Evolutionary conservation across 768 basidiomycete genomes (phyloP).

Genomic region (Gyrodon lividus): DNA sequence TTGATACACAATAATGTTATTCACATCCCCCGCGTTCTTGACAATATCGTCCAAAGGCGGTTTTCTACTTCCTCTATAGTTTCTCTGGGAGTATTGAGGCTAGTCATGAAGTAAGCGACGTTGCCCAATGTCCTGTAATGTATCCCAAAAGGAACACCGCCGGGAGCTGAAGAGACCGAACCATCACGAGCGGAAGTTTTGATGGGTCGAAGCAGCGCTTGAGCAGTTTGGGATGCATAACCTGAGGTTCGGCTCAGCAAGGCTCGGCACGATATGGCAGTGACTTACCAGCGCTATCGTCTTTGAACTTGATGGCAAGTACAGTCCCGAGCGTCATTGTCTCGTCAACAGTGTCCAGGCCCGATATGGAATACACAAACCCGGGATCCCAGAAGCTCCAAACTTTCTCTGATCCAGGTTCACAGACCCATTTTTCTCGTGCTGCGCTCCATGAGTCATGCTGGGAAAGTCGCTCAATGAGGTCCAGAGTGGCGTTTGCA

Average conservation of each 20-base stretch:
- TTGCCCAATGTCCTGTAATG: conserved; percentile 90
- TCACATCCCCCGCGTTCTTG: background rate
- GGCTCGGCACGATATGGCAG: background rate
- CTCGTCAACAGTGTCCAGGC: conserved; percentile 54
- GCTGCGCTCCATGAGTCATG: conserved; percentile 62
- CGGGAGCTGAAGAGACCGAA: conserved; percentile 42
- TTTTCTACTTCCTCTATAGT: conserved; percentile 62
- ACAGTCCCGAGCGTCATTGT: conserved; percentile 89
- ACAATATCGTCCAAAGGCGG: conserved; percentile 49
- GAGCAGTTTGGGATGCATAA: conserved; percentile 64
- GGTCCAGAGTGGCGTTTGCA: conserved; percentile 73
- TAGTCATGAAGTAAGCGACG: conserved; percentile 91
- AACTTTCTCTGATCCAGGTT: conserved; percentile 29
- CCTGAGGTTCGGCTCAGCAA: conserved; percentile 32
- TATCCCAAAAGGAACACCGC: conserved; percentile 61
- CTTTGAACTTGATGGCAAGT: conserved; percentile 72
- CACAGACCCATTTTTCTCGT: conserved; percentile 52
- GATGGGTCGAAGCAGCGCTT: conserved; percentile 55
- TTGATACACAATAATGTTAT: background rate
- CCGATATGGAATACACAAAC: conserved; percentile 67
- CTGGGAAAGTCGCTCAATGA: conserved; percentile 50
- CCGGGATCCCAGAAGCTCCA: conserved; percentile 90
- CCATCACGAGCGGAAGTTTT: conserved; percentile 28
- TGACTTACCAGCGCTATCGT: conserved; percentile 49
- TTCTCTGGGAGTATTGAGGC: conserved; percentile 64